Evolutionary conservation across 768 basidiomycete genomes (phyloP).

Genomic region (Lactarius tabidus): DNA sequence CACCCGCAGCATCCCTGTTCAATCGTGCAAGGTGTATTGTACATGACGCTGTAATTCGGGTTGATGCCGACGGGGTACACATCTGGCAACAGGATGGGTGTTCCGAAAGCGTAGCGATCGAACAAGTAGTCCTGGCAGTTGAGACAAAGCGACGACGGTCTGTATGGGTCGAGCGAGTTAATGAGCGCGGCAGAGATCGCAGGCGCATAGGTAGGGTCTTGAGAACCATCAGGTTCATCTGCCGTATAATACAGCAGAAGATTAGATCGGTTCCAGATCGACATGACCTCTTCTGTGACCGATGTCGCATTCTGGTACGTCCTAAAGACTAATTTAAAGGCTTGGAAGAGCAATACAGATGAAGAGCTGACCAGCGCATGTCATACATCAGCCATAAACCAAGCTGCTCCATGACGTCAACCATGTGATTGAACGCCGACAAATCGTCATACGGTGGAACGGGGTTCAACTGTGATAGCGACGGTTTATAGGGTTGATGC

Average conservation of each 20-base stretch:
- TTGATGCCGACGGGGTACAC: conserved; percentile 55
- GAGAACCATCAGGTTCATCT: conserved; percentile 70
- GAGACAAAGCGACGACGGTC: conserved; percentile 52
- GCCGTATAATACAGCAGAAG: conserved; percentile 71
- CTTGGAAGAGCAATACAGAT: not conserved
- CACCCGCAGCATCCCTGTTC: conserved; percentile 74
- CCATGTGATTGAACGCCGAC: conserved; percentile 50
- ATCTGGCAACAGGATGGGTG: conserved; percentile 71
- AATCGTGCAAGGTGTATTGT: conserved; percentile 58
- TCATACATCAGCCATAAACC: conserved; percentile 78
- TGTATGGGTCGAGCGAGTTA: conserved; percentile 50
- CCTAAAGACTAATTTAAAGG: conserved; percentile 27
- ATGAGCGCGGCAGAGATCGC: conserved; percentile 43
- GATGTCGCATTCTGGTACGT: conserved; percentile 61
- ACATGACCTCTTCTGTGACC: conserved; percentile 64
- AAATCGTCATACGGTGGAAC: conserved; percentile 62
- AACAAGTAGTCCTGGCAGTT: conserved; percentile 64
- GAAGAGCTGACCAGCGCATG: conserved; percentile 53
- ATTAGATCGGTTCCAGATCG: conserved; percentile 62
- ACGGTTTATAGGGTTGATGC: not conserved
- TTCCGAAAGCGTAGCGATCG: conserved; percentile 52
- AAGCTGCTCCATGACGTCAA: conserved; percentile 70
- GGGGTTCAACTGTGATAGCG: conserved; percentile 53
- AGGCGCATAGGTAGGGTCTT: conserved; percentile 60
- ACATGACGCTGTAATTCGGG: conserved; percentile 56